phyloP scores from a whole-genome alignment of 2,329 filamentous ascomycete genomes.

The Cyphellophora europaea region DNA sequence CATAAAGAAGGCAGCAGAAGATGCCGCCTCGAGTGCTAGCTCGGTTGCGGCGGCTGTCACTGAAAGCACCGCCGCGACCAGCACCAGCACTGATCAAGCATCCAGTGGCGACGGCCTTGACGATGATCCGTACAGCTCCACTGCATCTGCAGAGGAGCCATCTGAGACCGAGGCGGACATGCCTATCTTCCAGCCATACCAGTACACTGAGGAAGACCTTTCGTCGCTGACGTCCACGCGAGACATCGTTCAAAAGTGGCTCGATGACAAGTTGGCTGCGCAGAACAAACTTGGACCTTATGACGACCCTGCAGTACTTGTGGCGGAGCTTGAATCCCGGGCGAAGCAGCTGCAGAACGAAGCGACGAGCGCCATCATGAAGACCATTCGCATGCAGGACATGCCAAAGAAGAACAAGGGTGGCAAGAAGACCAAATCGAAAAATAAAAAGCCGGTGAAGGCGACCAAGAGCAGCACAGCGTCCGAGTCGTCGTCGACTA shows the following conservation, averaged over 20 bases:
- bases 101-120: constrained; percentile 61
- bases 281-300: constrained; percentile 62
- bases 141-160: constrained; percentile 24
- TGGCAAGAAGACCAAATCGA: constrained; percentile 22
- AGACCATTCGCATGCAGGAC: constrained; percentile 51
- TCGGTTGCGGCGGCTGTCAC: constrained; percentile 35
- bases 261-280: constrained; percentile 58
- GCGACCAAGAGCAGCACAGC: constrained; percentile 4
- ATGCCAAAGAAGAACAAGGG: constrained; percentile 16
- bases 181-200: constrained; percentile 34
- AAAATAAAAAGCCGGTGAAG: constrained; percentile 18
- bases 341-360: constrained; percentile 62
- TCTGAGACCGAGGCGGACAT: constrained; percentile 24
- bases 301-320: constrained; percentile 65
- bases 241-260: constrained; percentile 59
- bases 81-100: constrained; percentile 28
- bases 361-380: constrained; percentile 61
- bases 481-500: constrained; percentile 1
- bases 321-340: constrained; percentile 62
- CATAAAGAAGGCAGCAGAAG: constrained; percentile 60
- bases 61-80: constrained; percentile 38
- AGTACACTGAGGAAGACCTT: constrained; percentile 66
- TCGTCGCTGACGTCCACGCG: constrained; percentile 53
- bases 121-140: constrained; percentile 47
- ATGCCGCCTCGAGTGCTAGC: constrained; percentile 46